phyloP scores from a whole-genome alignment of 2,329 filamentous ascomycete species.

The Pseudogymnoascus sp. region DNA sequence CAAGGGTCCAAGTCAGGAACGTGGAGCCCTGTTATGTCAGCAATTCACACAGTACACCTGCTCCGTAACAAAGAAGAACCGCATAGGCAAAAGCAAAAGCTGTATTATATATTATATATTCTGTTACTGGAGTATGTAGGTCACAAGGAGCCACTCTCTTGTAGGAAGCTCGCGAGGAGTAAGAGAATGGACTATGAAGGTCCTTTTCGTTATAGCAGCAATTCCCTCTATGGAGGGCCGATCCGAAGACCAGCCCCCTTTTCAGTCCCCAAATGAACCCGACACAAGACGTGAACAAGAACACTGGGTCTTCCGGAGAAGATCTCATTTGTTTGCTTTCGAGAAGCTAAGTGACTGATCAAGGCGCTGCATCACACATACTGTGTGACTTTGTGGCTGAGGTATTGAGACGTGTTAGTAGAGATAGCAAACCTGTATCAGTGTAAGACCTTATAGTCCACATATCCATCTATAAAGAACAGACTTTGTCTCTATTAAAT shows the following conservation, averaged over 20 bases:
- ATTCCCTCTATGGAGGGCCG: conserved; percentile 31
- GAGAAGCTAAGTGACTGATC: conserved; percentile 41
- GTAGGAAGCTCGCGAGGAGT: conserved; percentile 37
- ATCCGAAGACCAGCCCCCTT: conserved; percentile 29
- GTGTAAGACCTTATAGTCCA: neutral
- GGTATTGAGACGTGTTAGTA: neutral
- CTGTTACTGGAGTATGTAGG: conserved; percentile 34
- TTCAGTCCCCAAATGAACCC: conserved; percentile 35
- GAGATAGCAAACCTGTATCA: neutral
- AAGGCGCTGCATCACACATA: conserved; percentile 24
- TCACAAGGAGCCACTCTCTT: conserved; percentile 47
- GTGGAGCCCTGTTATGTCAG: neutral
- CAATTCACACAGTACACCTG: neutral
- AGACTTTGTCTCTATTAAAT: neutral
- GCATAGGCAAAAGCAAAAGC: neutral
- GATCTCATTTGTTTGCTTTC: conserved; percentile 36
- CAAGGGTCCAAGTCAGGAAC: conserved; percentile 1
- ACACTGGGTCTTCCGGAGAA: conserved; percentile 37
- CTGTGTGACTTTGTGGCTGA: neutral
- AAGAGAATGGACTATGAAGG: conserved; percentile 50
- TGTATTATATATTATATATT: neutral
- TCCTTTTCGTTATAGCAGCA: conserved; percentile 43
- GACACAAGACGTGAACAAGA: conserved; percentile 41
- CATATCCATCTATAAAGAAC: neutral
- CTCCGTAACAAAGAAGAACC: neutral